Percentiles rank a stretch among this genome's conserved stretches.
Conservation (phyloP, 768 basidiomycete genomes). For the Mycena haematopus region DNA sequence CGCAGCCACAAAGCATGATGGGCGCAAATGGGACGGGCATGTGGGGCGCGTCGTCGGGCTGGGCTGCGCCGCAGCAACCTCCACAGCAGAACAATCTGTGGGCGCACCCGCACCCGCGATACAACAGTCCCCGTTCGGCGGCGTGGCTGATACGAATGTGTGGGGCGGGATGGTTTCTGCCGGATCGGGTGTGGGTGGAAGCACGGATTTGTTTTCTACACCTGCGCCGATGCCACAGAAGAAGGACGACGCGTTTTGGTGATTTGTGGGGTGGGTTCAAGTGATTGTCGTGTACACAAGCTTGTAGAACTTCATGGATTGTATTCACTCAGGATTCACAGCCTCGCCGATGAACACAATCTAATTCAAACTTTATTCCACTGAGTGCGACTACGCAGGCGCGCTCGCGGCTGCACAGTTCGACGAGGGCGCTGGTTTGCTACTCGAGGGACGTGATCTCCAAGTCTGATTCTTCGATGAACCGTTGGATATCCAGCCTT, state of each 20-base stretch:
- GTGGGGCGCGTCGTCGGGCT: conserved; percentile 75
- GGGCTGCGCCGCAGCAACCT: conserved; percentile 49
- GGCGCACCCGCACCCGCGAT: conserved; percentile 32
- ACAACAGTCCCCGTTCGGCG: background rate
- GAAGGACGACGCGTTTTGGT: conserved; percentile 81
- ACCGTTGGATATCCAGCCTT: too few species aligned
- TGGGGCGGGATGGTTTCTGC: conserved; percentile 52
- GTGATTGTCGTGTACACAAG: conserved; percentile 40
- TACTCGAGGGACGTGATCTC: too few species aligned
- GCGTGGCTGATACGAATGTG: conserved; percentile 51
- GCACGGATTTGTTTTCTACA: conserved; percentile 43
- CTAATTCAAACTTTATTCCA: too few species aligned
- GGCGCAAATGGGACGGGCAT: conserved; percentile 58
- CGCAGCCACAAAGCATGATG: conserved; percentile 56
- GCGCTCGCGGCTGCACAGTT: too few species aligned
- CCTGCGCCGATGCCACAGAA: conserved; percentile 45
- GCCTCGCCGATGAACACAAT: too few species aligned
- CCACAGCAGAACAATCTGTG: conserved; percentile 51
- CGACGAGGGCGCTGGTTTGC: too few species aligned
- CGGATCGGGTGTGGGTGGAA: conserved; percentile 26
- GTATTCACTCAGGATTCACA: too few species aligned
- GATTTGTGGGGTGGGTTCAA: conserved; percentile 88
- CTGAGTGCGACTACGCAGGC: too few species aligned
- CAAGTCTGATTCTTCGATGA: too few species aligned
- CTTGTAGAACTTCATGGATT: conserved; percentile 4